phyloP scores from a whole-genome alignment of 805 yeast genomes.

The Candida montana region DNA sequence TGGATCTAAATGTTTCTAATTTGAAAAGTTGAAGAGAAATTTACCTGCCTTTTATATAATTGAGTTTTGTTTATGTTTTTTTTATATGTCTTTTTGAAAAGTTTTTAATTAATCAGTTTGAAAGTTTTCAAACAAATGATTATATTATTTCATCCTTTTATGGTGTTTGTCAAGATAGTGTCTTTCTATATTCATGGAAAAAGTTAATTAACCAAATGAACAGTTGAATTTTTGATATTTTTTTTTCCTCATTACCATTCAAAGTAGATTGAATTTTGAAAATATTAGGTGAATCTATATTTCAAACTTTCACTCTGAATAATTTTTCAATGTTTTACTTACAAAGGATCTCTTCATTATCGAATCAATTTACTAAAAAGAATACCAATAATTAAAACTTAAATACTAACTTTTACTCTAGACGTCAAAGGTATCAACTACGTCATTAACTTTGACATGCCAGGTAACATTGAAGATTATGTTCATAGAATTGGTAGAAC shows the following conservation, averaged over 20 bases:
- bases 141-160: no score
- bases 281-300: background rate
- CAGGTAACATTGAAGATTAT: constrained; percentile 96
- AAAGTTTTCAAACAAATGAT: no score
- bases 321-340: background rate
- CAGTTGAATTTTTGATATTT: background rate
- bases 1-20: no score
- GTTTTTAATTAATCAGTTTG: no score
- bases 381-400: background rate
- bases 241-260: no score
- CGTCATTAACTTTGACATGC: constrained; percentile 95
- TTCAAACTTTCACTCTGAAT: background rate
- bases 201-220: background rate
- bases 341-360: background rate
- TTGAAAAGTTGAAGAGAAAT: no score
- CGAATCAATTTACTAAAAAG: background rate
- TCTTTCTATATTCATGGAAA: background rate
- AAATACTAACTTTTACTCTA: constrained; percentile 32
- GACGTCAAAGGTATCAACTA: constrained; percentile 96
- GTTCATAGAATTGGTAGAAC: constrained; percentile 96
- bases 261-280: background rate
- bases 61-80: no score
- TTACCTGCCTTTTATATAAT: no score
- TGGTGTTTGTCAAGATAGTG: background rate
- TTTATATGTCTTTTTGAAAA: no score